Percentiles rank a stretch among this genome's conserved stretches.
Evolutionary conservation across 495 filamentous ascomycete species (phyloP).

Genomic region (Penicillium goetzii): DNA sequence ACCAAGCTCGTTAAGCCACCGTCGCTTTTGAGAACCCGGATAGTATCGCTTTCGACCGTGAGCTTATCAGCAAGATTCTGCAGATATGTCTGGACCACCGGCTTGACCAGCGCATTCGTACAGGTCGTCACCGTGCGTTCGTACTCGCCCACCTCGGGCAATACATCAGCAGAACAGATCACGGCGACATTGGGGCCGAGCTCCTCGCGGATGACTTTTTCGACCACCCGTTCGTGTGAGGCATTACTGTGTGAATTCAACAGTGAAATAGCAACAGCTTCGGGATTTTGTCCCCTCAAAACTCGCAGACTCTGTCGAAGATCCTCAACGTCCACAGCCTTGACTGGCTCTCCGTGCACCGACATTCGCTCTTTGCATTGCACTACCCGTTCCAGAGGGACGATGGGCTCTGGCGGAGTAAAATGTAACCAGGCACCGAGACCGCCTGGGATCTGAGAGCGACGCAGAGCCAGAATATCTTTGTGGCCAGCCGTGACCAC

Average conservation of each 20-base stretch:
- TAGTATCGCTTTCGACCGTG: constrained; percentile 40
- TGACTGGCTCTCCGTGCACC: constrained; percentile 46
- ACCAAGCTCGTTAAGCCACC: constrained; percentile 50
- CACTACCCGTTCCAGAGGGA: constrained; percentile 52
- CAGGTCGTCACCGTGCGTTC: constrained; percentile 56
- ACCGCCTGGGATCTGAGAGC: constrained; percentile 54
- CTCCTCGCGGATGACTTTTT: constrained; percentile 40
- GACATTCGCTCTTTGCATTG: constrained; percentile 53
- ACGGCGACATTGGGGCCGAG: constrained; percentile 43
- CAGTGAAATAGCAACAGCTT: constrained; percentile 52
- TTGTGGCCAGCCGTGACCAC: constrained; percentile 47
- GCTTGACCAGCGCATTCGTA: constrained; percentile 55
- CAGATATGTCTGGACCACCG: constrained; percentile 51
- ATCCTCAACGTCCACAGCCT: constrained; percentile 41
- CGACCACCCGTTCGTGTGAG: constrained; percentile 44
- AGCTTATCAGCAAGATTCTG: constrained; percentile 42
- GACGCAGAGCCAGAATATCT: constrained; percentile 45
- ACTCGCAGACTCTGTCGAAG: constrained; percentile 36
- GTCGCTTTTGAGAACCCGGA: constrained; percentile 55
- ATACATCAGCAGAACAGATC: constrained; percentile 50
- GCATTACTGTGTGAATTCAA: constrained; percentile 53
- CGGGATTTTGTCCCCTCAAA: constrained; percentile 40
- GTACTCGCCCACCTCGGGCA: constrained; percentile 55
- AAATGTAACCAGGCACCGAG: constrained; percentile 53
- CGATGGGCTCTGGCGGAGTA: constrained; percentile 51